Conservation (phyloP, 768 basidiomycete genomes). For the Hortiboletus flavorubellus region DNA sequence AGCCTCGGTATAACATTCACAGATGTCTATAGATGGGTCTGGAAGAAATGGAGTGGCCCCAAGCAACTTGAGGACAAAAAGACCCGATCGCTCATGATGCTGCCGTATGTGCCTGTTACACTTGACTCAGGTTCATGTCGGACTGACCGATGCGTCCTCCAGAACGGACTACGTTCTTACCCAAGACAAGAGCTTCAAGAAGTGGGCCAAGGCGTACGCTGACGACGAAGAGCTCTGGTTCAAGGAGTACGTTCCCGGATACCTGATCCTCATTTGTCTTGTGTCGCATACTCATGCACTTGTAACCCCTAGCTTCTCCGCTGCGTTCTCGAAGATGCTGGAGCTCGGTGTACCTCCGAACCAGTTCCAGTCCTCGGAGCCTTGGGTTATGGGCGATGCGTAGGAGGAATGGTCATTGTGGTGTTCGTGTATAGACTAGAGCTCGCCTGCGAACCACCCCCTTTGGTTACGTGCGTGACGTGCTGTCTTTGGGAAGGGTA, state of each 20-base stretch:
- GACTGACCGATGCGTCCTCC: not conserved
- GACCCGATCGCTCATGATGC: conserved; percentile 90
- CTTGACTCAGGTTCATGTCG: not conserved
- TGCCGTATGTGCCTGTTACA: conserved; percentile 60
- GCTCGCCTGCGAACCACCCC: not conserved
- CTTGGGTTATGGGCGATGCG: conserved; percentile 58
- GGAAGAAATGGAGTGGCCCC: conserved; percentile 93
- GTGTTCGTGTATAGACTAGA: not conserved
- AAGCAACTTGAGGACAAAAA: conserved; percentile 94
- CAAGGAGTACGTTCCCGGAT: conserved; percentile 69
- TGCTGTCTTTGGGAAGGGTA: not conserved
- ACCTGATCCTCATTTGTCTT: not conserved
- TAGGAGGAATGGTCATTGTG: conserved; percentile 26
- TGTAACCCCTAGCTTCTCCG: conserved; percentile 64
- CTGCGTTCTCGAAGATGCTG: conserved; percentile 71
- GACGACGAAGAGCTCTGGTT: conserved; percentile 85
- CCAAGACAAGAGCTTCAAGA: conserved; percentile 92
- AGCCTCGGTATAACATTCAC: not conserved
- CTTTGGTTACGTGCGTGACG: not conserved
- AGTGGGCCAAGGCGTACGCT: conserved; percentile 84
- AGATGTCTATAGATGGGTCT: conserved; percentile 59
- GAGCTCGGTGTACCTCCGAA: conserved; percentile 89
- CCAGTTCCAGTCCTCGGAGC: conserved; percentile 72
- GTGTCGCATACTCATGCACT: not conserved
- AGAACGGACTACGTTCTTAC: conserved; percentile 86